Evolutionary conservation across 2,329 filamentous ascomycete genomes (phyloP).

Genomic region (Tolypocladium endophyticum): DNA sequence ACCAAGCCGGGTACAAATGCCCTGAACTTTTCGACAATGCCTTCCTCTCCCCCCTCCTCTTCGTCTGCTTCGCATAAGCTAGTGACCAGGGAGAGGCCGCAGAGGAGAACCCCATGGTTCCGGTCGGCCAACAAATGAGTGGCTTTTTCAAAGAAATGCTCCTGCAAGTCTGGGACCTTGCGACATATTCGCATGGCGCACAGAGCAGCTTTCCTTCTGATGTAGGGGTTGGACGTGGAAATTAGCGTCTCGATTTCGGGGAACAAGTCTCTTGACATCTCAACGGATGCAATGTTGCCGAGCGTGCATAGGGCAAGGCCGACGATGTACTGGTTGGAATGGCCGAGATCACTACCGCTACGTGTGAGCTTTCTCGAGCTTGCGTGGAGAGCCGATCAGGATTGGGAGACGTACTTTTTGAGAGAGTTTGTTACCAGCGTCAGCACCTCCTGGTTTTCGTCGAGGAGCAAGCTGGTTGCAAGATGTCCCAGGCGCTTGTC

Average conservation of each 20-base stretch:
- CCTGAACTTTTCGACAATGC: constrained; percentile 83
- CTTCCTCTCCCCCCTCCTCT: constrained; percentile 80
- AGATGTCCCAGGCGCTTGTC: constrained; percentile 95
- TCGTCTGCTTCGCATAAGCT: constrained; percentile 94
- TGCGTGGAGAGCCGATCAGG: neutral
- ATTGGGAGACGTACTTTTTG: constrained; percentile 59
- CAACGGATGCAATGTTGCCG: constrained; percentile 93
- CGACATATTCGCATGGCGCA: constrained; percentile 98
- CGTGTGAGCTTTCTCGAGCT: constrained; percentile 1
- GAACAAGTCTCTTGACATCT: constrained; percentile 97
- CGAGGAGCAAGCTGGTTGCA: constrained; percentile 88
- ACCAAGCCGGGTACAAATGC: constrained; percentile 77
- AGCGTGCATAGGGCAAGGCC: constrained; percentile 92
- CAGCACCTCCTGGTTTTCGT: constrained; percentile 97
- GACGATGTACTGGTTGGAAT: constrained; percentile 97
- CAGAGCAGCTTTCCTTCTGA: constrained; percentile 91
- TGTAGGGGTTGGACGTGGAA: constrained; percentile 94
- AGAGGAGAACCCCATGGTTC: constrained; percentile 91
- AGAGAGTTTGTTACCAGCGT: constrained; percentile 96
- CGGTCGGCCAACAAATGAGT: constrained; percentile 79
- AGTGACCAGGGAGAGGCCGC: constrained; percentile 80
- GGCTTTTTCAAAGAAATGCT: constrained; percentile 94
- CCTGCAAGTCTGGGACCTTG: constrained; percentile 93
- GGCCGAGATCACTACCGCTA: constrained; percentile 69
- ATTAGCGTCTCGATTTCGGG: constrained; percentile 88